A percentile compares a stretch with the other conserved stretches of the same genome.
Conservation (phyloP, 192 early-diverging fungal genomes). For the Coemansia sp. region DNA sequence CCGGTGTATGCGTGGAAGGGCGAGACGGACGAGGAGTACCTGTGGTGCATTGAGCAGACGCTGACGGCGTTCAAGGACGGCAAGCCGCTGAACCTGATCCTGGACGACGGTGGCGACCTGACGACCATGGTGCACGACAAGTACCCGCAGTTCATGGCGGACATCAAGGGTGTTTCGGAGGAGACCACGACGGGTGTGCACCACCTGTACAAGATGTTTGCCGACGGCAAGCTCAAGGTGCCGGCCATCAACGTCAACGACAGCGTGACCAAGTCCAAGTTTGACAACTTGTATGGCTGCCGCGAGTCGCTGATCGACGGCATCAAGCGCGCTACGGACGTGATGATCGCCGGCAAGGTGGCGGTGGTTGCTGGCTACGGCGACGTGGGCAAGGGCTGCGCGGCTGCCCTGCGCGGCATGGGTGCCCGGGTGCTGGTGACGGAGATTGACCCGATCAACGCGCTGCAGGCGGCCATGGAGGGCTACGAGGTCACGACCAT, state of each 20-base stretch:
- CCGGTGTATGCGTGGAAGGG: slow-evolving; percentile 99
- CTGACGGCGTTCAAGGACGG: slow-evolving; percentile 86
- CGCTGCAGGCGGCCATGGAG: slow-evolving; percentile 98
- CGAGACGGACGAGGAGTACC: slow-evolving; percentile 98
- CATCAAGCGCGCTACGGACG: slow-evolving; percentile 99
- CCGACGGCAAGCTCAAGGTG: slow-evolving; percentile 93
- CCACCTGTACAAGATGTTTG: slow-evolving; percentile 98
- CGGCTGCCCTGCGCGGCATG: slow-evolving; percentile 95
- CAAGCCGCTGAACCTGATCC: slow-evolving; percentile 96
- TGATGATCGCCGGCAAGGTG: slow-evolving; percentile 99
- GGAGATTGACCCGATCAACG: slow-evolving; percentile 99
- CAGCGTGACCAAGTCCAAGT: slow-evolving; percentile 99
- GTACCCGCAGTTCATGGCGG: slow-evolving; percentile 80
- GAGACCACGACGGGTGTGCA: slow-evolving; percentile 99
- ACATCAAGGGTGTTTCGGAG: slow-evolving; percentile 93
- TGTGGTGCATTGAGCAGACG: slow-evolving; percentile 98
- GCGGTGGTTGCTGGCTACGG: slow-evolving; percentile 98
- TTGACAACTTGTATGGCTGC: slow-evolving; percentile 99
- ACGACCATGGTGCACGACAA: slow-evolving; percentile 94
- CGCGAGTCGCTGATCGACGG: slow-evolving; percentile 98
- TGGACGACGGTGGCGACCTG: slow-evolving; percentile 98
- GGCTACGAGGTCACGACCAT: slow-evolving; percentile 99
- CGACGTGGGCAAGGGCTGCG: slow-evolving; percentile 99
- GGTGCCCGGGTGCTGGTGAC: slow-evolving; percentile 97
- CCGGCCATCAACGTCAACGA: slow-evolving; percentile 99